These are phyloP conservation scores for Dipodascus albidus DNA, from an alignment of 805 yeast genomes.

Conservation along the genomic window DNA sequence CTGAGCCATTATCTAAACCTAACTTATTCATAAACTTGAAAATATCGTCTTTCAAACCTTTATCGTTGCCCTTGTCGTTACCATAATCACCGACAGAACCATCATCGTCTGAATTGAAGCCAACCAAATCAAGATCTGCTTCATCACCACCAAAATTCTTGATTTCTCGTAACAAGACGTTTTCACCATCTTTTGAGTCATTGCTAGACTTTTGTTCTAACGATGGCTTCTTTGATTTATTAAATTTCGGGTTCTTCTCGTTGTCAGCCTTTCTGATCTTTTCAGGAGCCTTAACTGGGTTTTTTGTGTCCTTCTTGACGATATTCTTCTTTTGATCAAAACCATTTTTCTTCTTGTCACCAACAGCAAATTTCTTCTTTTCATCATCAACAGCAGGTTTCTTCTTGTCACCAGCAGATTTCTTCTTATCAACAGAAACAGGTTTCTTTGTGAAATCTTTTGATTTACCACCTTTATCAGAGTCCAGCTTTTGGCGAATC, in stretches of 20 bases:
- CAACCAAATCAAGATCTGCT: background rate
- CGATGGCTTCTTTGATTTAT: conserved; percentile 4
- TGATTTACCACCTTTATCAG: background rate
- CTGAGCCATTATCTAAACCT: conserved; percentile 1
- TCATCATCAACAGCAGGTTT: background rate
- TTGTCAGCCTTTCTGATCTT: conserved; percentile 13
- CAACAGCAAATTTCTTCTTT: background rate
- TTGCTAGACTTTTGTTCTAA: conserved; percentile 14
- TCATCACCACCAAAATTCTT: background rate
- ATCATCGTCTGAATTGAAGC: background rate
- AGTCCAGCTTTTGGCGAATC: background rate
- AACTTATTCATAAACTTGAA: background rate
- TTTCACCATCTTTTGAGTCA: conserved; percentile 4
- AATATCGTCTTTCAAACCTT: background rate
- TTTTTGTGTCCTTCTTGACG: conserved; percentile 2
- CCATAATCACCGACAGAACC: background rate
- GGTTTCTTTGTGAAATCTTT: background rate
- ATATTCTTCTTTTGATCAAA: conserved; percentile 9
- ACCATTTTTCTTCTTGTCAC: conserved; percentile 12
- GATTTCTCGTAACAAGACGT: conserved; percentile 1
- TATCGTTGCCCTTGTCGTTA: background rate
- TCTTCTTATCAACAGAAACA: conserved; percentile 35
- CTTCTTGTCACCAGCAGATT: conserved; percentile 21
- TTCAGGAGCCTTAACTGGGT: background rate
- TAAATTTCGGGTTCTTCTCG: conserved; percentile 4